Evolutionary conservation across 2,329 filamentous ascomycete genomes (phyloP), one percentile per base, ranked within the genome.

Genomic region (Cladosporium sp.): DNA sequence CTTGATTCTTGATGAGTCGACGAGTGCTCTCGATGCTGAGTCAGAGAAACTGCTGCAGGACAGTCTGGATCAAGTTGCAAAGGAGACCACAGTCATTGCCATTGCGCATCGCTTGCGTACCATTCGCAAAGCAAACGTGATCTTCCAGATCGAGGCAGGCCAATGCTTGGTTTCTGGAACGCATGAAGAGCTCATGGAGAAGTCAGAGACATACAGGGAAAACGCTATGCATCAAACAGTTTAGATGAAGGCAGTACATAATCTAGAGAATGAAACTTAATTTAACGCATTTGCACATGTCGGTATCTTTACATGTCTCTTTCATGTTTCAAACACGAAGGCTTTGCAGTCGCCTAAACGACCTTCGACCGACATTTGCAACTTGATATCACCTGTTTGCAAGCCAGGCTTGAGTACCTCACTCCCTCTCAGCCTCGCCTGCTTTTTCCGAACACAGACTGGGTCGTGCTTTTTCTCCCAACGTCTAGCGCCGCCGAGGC

Each of bases 91-190:
- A 0, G 97, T 93, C 2, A 96, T 97, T 60, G 88, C 90, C 6
- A 97, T 99, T 68, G 93, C 93, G 38, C 93, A 99, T 73, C 85
- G 92, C 59, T 77, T 99, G 9, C 95, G 90, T 1, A 99, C 93
- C 6, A 96, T 99, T 12, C 85, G 65, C 13, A 63, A 65, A 42
- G 70, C 72, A 7, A 70, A 73, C 56, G 58, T 69, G 2, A 74
- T 74, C 30, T 73, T 73, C 54, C 54, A 73, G 52, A 70, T 79
- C 20, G 76, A 80, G 51, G 71, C 68, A 4, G 76, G 76, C 2
- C 66, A 64, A n/a, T 75, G 73, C 45, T 71, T 74, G 4, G 76
- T 76, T 36, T 68, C 70, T 55, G 76, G 77, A 4, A 70, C 69
- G 22, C 76, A 79, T 62, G 65, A 70, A 18, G 74, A 79, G 51